Conservation (phyloP, 805 yeast genomes). For the Priceomyces carsonii region DNA sequence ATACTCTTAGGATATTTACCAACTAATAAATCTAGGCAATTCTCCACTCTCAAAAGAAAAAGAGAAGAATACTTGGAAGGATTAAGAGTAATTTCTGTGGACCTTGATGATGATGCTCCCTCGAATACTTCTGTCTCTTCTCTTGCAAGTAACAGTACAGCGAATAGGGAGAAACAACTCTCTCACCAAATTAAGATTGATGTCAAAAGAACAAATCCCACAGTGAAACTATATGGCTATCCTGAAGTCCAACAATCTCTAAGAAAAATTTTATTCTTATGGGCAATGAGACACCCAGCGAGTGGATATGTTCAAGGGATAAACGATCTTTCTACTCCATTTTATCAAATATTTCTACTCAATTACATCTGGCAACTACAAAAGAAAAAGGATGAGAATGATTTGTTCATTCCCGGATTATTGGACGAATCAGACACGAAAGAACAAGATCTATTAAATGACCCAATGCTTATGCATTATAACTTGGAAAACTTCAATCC, state of each 20-base stretch:
- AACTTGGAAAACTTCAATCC: slow-evolving; percentile 65
- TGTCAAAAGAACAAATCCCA: slow-evolving; percentile 91
- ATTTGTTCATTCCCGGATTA: slow-evolving; percentile 37
- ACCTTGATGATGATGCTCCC: slow-evolving; percentile 30
- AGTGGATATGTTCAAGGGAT: slow-evolving; percentile 98
- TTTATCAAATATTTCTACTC: slow-evolving; percentile 79
- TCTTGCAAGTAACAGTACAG: slow-evolving; percentile 35
- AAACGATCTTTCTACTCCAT: slow-evolving; percentile 91
- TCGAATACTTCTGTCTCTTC: slow-evolving; percentile 13
- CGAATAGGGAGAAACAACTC: slow-evolving; percentile 51
- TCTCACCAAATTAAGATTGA: slow-evolving; percentile 97
- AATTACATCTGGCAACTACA: slow-evolving; percentile 56
- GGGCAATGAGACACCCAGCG: slow-evolving; percentile 98
- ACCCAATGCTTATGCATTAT: slow-evolving; percentile 23
- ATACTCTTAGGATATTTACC: slow-evolving; percentile 87
- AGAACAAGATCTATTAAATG: slow-evolving; percentile 22
- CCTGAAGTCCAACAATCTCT: slow-evolving; percentile 74
- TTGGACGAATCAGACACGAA: slow-evolving; percentile 26
- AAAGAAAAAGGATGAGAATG: slow-evolving; percentile 24
- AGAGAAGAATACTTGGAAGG: slow-evolving; percentile 85
- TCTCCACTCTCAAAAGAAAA: slow-evolving; percentile 68
- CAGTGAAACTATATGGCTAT: slow-evolving; percentile 67
- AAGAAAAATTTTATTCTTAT: slow-evolving; percentile 78
- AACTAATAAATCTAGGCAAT: slow-evolving; percentile 75
- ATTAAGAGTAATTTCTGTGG: slow-evolving; percentile 58